Evolutionary conservation across 1,284 basidiomycete species (phyloP).

Genomic region (Volvariella surrecta): DNA sequence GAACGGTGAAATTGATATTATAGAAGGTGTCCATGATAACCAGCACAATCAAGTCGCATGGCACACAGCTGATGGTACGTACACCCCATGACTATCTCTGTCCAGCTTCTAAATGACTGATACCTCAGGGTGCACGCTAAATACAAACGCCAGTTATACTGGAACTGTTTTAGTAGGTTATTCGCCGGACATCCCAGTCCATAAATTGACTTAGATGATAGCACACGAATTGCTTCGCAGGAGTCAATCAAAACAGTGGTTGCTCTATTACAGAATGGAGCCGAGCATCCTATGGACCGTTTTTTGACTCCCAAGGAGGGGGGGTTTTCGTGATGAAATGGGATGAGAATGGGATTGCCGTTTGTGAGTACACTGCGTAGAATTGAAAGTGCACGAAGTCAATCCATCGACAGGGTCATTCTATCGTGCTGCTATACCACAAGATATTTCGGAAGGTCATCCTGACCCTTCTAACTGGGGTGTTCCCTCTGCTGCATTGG

Average conservation of each 20-base stretch:
- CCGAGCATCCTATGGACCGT: constrained; percentile 61
- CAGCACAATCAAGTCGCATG: constrained; percentile 71
- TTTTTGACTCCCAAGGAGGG: constrained; percentile 65
- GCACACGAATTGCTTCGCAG: constrained; percentile 48
- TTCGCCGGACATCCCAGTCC: background rate
- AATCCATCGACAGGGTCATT: constrained; percentile 47
- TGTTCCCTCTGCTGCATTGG: constrained; percentile 50
- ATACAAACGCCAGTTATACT: constrained; percentile 38
- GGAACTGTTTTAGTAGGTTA: constrained; percentile 45
- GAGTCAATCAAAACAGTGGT: constrained; percentile 45
- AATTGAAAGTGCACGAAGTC: background rate
- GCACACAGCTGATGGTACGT: constrained; percentile 50
- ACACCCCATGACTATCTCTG: constrained; percentile 2
- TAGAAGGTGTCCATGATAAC: constrained; percentile 73
- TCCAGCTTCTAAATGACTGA: constrained; percentile 8
- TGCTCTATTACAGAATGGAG: constrained; percentile 69
- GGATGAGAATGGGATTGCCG: constrained; percentile 63
- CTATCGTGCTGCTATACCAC: constrained; percentile 62
- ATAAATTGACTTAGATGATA: constrained; percentile 18
- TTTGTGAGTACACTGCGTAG: constrained; percentile 42
- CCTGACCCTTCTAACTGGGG: constrained; percentile 59
- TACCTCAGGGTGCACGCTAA: constrained; percentile 16
- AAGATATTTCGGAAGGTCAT: constrained; percentile 47
- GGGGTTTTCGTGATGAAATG: constrained; percentile 75
- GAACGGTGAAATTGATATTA: constrained; percentile 75